Percentiles rank a stretch among this genome's conserved stretches.
phyloP scores from a whole-genome alignment of 495 filamentous ascomycete genomes.

The Venustampulla echinocandica region DNA sequence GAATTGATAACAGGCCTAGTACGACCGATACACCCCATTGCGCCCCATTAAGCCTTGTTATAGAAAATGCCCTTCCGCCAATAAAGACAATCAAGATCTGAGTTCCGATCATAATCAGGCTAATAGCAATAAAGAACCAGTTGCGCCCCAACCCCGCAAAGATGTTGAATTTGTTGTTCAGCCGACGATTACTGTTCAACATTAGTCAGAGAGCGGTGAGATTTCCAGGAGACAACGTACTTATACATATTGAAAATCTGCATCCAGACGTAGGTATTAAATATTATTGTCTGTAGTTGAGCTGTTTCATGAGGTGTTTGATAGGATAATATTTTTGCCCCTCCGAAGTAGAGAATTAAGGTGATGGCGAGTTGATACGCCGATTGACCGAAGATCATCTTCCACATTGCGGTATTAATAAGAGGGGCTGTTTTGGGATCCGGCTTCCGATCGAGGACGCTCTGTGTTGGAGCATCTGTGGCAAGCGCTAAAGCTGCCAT shows the following conservation, averaged over 20 bases:
- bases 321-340: conserved; percentile 44
- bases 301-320: conserved; percentile 33
- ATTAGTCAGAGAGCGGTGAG: conserved; percentile 20
- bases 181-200: conserved; percentile 54
- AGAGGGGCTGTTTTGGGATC: conserved; percentile 61
- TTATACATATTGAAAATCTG: conserved; percentile 91
- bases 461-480: conserved; percentile 69
- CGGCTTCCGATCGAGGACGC: conserved; percentile 68
- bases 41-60: conserved; percentile 48
- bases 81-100: conserved; percentile 73
- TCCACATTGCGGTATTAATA: conserved; percentile 81
- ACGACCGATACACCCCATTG: conserved; percentile 74
- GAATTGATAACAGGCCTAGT: conserved; percentile 58
- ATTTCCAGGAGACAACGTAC: conserved; percentile 32
- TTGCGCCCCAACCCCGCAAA: conserved; percentile 72
- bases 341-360: conserved; percentile 68
- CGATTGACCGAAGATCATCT: conserved; percentile 82
- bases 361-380: conserved; percentile 70
- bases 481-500: conserved; percentile 80
- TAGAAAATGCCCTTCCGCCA: conserved; percentile 60
- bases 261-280: conserved; percentile 93
- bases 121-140: conserved; percentile 71
- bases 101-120: conserved; percentile 61
- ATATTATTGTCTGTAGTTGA: conserved; percentile 62
- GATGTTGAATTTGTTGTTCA: conserved; percentile 82